Percentiles rank a stretch among this genome's conserved stretches.
These are phyloP conservation scores for Echeveria elegans DNA, from an alignment of 164 flowering plant species.

Conservation along the genomic window DNA sequence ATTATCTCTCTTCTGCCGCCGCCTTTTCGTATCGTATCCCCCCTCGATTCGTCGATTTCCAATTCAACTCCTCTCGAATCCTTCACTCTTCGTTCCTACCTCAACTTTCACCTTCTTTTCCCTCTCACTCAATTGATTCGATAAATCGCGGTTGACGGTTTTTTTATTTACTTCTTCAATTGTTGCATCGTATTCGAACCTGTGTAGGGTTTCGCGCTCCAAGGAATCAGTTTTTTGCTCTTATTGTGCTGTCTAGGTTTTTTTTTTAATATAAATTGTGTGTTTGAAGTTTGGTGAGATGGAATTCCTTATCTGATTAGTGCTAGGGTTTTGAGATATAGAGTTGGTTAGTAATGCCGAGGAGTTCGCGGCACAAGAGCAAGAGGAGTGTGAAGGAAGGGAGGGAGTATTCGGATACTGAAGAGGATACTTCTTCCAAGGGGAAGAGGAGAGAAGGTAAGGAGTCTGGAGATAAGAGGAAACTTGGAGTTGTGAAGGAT, in stretches of 20 bases:
- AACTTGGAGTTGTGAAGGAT: conserved; percentile 21
- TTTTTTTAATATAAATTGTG: background rate
- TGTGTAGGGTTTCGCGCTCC: too few species aligned
- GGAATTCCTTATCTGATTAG: too few species aligned
- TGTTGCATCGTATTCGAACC: too few species aligned
- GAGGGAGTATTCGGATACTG: conserved; percentile 30
- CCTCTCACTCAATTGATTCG: too few species aligned
- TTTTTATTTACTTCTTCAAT: too few species aligned
- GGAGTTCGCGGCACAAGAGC: conserved; percentile 56
- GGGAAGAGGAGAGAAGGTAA: conserved; percentile 18
- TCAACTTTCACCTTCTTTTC: background rate
- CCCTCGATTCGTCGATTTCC: too few species aligned
- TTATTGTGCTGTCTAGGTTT: too few species aligned
- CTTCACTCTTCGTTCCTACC: background rate
- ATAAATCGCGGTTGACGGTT: too few species aligned
- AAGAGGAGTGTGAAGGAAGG: conserved; percentile 38
- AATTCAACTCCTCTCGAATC: background rate
- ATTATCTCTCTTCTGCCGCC: background rate
- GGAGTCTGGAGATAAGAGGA: conserved; percentile 32
- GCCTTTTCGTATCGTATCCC: too few species aligned
- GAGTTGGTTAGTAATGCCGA: conserved; percentile 30
- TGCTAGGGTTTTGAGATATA: too few species aligned
- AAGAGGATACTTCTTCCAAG: conserved; percentile 16
- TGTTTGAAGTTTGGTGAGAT: too few species aligned
- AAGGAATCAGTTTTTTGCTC: too few species aligned